phyloP scores from a whole-genome alignment of 805 yeast species.

The Starmera amethionina region DNA sequence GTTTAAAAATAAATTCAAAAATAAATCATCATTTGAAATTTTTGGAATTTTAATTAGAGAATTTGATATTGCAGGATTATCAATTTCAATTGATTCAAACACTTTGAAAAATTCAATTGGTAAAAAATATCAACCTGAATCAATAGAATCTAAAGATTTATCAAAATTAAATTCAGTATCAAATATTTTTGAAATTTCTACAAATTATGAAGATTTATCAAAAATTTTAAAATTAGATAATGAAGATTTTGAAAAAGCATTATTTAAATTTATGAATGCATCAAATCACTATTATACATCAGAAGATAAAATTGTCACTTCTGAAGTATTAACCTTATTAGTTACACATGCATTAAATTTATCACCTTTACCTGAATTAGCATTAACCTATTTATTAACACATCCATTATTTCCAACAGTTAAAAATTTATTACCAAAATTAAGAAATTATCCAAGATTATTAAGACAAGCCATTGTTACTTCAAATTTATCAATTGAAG shows the following conservation, averaged over 20 bases:
- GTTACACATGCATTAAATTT: conserved; percentile 30
- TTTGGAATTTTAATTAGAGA: conserved; percentile 13
- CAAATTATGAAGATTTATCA: conserved; percentile 7
- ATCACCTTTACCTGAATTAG: conserved; percentile 26
- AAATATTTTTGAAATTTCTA: conserved; percentile 17
- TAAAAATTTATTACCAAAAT: conserved; percentile 39
- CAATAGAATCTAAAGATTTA: conserved; percentile 5
- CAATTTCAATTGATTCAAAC: conserved; percentile 55
- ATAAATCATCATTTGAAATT: conserved; percentile 2
- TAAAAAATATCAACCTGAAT: conserved; percentile 30
- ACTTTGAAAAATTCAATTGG: conserved; percentile 63
- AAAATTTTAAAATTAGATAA: conserved; percentile 13
- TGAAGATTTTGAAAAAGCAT: conserved; percentile 20
- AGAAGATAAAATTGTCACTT: conserved; percentile 55
- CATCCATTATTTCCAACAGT: conserved; percentile 82
- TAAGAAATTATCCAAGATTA: conserved; percentile 50
- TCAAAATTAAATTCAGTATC: conserved; percentile 10
- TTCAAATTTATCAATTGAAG: conserved; percentile 56
- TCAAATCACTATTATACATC: conserved; percentile 48
- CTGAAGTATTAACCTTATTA: conserved; percentile 38
- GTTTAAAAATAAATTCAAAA: not conserved
- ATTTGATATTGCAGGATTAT: conserved; percentile 18
- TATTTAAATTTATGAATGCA: conserved; percentile 23
- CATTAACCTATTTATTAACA: conserved; percentile 67
- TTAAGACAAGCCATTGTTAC: conserved; percentile 77